Evolutionary conservation across 306 rosid genomes (phyloP).

Genomic region (Trifolium dubium): DNA sequence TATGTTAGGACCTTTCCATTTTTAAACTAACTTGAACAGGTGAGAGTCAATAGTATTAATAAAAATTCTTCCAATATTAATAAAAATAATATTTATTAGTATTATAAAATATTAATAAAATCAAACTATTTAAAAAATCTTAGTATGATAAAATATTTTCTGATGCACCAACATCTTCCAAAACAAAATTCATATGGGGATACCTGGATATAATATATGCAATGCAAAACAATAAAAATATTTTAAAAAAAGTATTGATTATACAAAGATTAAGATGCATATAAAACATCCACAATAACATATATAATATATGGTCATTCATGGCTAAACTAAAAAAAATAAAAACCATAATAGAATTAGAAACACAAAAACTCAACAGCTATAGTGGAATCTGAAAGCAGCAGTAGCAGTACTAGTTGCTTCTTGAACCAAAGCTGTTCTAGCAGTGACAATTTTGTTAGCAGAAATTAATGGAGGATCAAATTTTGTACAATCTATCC

Average conservation of each 20-base stretch:
- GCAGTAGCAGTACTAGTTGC: constrained; percentile 46
- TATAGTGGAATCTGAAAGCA: constrained; percentile 57
- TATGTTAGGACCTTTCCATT: too few species aligned
- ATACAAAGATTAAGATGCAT: not conserved
- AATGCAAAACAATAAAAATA: not conserved
- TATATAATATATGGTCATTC: not conserved
- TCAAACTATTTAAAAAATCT: not conserved
- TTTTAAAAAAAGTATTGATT: not conserved
- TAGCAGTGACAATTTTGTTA: constrained; percentile 60
- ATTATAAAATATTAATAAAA: too few species aligned
- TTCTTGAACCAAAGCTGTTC: constrained; percentile 70
- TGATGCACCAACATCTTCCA: not conserved
- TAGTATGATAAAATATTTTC: not conserved
- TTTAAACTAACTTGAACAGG: too few species aligned
- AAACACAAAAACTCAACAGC: constrained; percentile 56
- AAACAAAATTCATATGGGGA: not conserved
- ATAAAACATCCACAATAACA: not conserved
- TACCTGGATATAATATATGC: not conserved
- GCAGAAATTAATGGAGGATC: constrained; percentile 75
- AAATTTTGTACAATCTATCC: constrained; percentile 79
- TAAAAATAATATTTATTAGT: too few species aligned
- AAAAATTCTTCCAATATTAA: too few species aligned
- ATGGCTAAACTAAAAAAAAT: not conserved
- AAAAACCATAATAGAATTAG: too few species aligned
- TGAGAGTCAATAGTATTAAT: too few species aligned